Evolutionary conservation across 164 flowering plant species (phyloP), one percentile per base, ranked within the genome.

Genomic region (Pachysandra terminalis): DNA sequence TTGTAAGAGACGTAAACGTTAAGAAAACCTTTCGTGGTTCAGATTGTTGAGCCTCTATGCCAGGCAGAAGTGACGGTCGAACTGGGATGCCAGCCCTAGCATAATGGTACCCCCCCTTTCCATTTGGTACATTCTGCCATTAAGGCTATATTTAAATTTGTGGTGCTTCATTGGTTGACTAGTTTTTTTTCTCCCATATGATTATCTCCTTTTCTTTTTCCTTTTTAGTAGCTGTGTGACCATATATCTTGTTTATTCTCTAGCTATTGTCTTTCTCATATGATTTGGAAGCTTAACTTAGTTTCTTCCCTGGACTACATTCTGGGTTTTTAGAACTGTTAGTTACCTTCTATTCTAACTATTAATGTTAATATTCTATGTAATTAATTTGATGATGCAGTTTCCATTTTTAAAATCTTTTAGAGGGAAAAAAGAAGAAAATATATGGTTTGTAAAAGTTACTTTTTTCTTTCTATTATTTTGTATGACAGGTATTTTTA

Each of bases 401-500:
- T 17, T 45, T 62, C 5, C 24, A 12, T 2, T 45, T 15, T 45
- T 1, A 45, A 10, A 45, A 49, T 45, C 13, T 16, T 41, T n/a
- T 16, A 1, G 12, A 28, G 65, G 12, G 22, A 32, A 55, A 32
- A 5, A 24, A 69, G 19, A 51, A 13, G 17, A 5, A 45, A 45
- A 45, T 32, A 32, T 64, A 22, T 19, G 48, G 19, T 54, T 23
- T 28, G 59, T 71, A n/a, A n/a, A n/a, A n/a, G n/a, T n/a, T n/a
- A n/a, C 56, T 66, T 73, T 53, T 56, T 7, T 69, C 24, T 16
- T 17, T 69, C 4, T 2, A 32, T 25, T 71, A n/a, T n/a, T 12
- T 56, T 59, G 7, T 59, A 13, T 63, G 79, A 80, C 82, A 95
- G 98, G 82, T 95, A 61, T 87, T 81, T 71, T 71, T 95, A 63